Conservation (phyloP, 768 basidiomycete species). For the Psilocybe azurescens region DNA sequence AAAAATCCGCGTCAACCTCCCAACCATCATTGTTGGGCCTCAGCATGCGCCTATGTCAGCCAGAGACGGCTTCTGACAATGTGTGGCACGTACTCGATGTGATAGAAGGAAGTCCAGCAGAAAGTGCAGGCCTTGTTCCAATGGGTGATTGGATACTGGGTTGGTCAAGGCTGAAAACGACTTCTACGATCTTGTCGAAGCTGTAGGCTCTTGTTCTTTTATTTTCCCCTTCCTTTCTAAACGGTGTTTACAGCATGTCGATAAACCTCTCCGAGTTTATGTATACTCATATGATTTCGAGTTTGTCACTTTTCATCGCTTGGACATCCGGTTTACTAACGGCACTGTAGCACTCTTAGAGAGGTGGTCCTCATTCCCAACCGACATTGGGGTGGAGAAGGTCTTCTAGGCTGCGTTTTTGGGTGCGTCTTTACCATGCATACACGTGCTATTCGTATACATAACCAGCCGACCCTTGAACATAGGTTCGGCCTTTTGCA, state of each 20-base stretch:
- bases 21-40: conserved; percentile 94
- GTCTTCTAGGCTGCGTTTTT: conserved; percentile 93
- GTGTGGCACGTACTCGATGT: conserved; percentile 99
- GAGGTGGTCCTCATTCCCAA: conserved; percentile 97
- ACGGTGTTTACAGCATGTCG: conserved; percentile 69
- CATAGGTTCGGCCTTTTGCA: conserved; percentile 88
- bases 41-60: conserved; percentile 92
- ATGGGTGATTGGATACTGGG: conserved; percentile 68
- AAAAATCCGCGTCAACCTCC: conserved; percentile 45
- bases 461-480: conserved; percentile 5
- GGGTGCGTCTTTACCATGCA: conserved; percentile 53
- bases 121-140: conserved; percentile 95
- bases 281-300: conserved; percentile 98
- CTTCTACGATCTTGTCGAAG: conserved; percentile 95
- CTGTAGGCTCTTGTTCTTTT: conserved; percentile 54
- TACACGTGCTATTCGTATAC: conserved; percentile 31
- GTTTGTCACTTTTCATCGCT: conserved; percentile 48
- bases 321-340: conserved; percentile 11
- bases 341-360: conserved; percentile 71
- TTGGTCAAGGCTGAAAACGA: conserved; percentile 98
- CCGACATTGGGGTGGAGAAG: conserved; percentile 97
- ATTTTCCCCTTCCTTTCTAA: conserved; percentile 8
- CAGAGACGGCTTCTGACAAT: conserved; percentile 85
- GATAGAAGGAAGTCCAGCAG: conserved; percentile 93
- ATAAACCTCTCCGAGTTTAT: conserved; percentile 92